A percentile compares a stretch with the other conserved stretches of the same genome.
Conservation (phyloP, 257 asterid species). For the Salvia splendens region DNA sequence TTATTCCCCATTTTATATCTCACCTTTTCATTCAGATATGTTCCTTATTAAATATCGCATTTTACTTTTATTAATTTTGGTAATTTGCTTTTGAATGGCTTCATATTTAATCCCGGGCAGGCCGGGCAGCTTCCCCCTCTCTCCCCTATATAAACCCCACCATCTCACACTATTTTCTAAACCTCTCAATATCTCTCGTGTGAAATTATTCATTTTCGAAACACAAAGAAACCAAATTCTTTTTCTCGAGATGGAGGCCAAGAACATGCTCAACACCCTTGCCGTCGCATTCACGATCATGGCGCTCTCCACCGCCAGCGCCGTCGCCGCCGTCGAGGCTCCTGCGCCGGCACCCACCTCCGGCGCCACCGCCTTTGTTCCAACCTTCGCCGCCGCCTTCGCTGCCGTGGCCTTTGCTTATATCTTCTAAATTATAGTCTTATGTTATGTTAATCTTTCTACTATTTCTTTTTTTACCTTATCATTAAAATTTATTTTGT, state of each 20-base stretch:
- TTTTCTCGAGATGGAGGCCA: constrained; percentile 27
- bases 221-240: not conserved
- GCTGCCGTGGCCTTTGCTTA: constrained; percentile 46
- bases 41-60: no score
- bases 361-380: constrained; percentile 49
- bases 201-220: not conserved
- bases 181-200: not conserved
- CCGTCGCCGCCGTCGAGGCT: constrained; percentile 53
- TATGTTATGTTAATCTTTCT: not conserved
- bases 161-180: no score
- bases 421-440: constrained; percentile 1
- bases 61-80: no score
- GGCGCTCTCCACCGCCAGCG: constrained; percentile 36
- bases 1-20: no score
- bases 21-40: no score
- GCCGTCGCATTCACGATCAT: constrained; percentile 43
- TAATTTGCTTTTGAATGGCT: no score
- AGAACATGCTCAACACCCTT: constrained; percentile 42
- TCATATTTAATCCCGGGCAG: no score
- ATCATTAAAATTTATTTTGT: not conserved
- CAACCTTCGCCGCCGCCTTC: constrained; percentile 48
- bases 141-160: constrained; percentile 28
- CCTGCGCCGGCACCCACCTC: constrained; percentile 66
- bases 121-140: no score
- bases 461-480: no score